A percentile compares a stretch with the other conserved stretches of the same genome.
phyloP scores from a whole-genome alignment of 2,329 filamentous ascomycete genomes.

The Aureobasidium mangrovei region DNA sequence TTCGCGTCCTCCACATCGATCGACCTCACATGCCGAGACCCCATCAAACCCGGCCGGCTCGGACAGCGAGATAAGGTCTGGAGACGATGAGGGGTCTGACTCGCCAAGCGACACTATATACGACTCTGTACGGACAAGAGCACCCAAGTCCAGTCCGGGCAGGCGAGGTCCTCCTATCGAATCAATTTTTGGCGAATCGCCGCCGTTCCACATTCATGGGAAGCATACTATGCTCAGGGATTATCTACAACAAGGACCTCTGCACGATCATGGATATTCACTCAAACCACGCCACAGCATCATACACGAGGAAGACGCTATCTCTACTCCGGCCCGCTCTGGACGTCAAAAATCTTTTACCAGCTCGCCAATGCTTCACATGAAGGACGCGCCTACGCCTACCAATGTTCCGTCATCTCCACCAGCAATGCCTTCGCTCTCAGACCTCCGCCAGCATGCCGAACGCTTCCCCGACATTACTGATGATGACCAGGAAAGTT shows the following conservation, averaged over 20 bases:
- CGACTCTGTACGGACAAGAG: slow-evolving; percentile 65
- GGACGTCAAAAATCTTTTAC: slow-evolving; percentile 30
- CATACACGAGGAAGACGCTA: slow-evolving; percentile 42
- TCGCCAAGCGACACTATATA: slow-evolving; percentile 68
- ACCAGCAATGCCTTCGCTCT: slow-evolving; percentile 35
- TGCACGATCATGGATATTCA: slow-evolving; percentile 29
- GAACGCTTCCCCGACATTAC: slow-evolving; percentile 26
- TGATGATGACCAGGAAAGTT: slow-evolving; percentile 21
- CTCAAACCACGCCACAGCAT: slow-evolving; percentile 35
- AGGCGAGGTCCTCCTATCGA: slow-evolving; percentile 63
- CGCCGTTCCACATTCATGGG: slow-evolving; percentile 16
- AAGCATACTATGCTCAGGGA: slow-evolving; percentile 35
- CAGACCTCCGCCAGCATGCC: slow-evolving; percentile 23
- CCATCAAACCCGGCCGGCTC: slow-evolving; percentile 56
- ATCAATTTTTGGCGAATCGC: slow-evolving; percentile 71
- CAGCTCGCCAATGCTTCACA: slow-evolving; percentile 25
- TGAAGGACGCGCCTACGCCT: slow-evolving; percentile 12
- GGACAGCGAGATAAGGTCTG: slow-evolving; percentile 59
- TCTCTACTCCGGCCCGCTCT: slow-evolving; percentile 39
- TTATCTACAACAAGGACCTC: slow-evolving; percentile 39
- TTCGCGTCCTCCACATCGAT: neutral
- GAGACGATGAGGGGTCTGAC: slow-evolving; percentile 70
- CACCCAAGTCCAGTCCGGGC: slow-evolving; percentile 56
- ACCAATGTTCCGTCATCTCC: slow-evolving; percentile 36
- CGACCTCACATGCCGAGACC: slow-evolving; percentile 40